Percentiles rank a stretch among this genome's conserved stretches.
Evolutionary conservation across 441 rosid species (phyloP).

Genomic region (Oxalis stricta): DNA sequence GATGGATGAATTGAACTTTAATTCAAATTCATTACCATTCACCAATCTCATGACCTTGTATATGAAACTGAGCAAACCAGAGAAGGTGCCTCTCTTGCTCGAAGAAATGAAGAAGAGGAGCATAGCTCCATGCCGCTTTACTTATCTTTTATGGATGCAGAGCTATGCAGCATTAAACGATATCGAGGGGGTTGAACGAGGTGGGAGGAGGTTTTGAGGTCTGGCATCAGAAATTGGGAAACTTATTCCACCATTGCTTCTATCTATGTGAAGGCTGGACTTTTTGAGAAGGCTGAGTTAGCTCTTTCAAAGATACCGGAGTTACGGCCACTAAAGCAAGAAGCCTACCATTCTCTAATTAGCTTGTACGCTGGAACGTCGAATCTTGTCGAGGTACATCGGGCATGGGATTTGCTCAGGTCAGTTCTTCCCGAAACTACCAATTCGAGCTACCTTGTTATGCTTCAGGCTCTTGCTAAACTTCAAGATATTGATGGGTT

Average conservation of each 20-base stretch:
- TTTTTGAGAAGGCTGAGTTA: slow-evolving; percentile 46
- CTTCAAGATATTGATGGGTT: slow-evolving; percentile 42
- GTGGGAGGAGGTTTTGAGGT: slow-evolving; percentile 24
- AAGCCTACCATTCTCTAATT: slow-evolving; percentile 57
- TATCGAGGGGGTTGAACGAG: slow-evolving; percentile 44
- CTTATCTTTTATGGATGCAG: slow-evolving; percentile 50
- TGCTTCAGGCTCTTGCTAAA: slow-evolving; percentile 48
- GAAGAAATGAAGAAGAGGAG: slow-evolving; percentile 37
- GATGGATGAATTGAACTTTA: slow-evolving; percentile 36
- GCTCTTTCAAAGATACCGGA: slow-evolving; percentile 49
- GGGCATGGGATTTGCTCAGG: slow-evolving; percentile 51
- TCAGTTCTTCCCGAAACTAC: slow-evolving; percentile 17
- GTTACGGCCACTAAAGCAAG: slow-evolving; percentile 29
- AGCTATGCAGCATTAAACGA: slow-evolving; percentile 37
- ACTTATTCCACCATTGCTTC: slow-evolving; percentile 39
- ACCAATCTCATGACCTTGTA: slow-evolving; percentile 45
- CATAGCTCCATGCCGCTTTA: slow-evolving; percentile 14
- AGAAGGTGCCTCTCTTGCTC: slow-evolving; percentile 36
- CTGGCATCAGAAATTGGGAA: slow-evolving; percentile 29
- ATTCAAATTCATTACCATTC: slow-evolving; percentile 25
- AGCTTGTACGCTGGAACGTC: slow-evolving; percentile 41
- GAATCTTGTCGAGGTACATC: slow-evolving; percentile 37
- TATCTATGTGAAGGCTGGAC: slow-evolving; percentile 48
- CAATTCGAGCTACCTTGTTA: slow-evolving; percentile 39
- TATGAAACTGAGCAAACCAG: slow-evolving; percentile 43